A percentile compares a stretch with the other conserved stretches of the same genome.
These are phyloP conservation scores for Oryza coarctata DNA, from an alignment of 176 grass and related monocot species.

Conservation along the genomic window DNA sequence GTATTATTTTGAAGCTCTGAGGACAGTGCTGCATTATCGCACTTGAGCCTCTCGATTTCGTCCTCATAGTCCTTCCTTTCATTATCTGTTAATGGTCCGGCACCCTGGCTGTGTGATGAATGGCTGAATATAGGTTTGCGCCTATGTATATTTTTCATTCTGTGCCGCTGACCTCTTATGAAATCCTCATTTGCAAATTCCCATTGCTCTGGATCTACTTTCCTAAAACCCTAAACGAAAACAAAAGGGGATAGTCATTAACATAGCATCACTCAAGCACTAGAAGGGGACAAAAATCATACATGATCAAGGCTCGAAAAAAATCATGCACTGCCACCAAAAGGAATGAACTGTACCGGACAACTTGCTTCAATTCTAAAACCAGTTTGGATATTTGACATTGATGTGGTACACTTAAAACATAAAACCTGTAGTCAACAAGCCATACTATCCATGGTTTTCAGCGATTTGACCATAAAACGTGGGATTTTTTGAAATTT, in stretches of 20 bases:
- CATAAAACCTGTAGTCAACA: too few species aligned
- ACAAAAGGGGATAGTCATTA: neutral
- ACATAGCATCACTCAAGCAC: constrained; percentile 7
- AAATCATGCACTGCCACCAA: neutral
- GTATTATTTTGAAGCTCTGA: constrained; percentile 64
- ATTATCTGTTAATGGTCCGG: constrained; percentile 47
- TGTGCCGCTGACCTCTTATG: constrained; percentile 55
- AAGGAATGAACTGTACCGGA: neutral
- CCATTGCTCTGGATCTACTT: constrained; percentile 89
- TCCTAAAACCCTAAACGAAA: constrained; percentile 72
- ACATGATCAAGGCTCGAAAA: neutral
- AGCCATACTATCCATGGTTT: too few species aligned
- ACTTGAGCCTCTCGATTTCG: constrained; percentile 72
- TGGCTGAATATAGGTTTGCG: constrained; percentile 95
- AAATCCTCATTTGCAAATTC: constrained; percentile 95
- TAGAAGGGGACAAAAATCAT: neutral
- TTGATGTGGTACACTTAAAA: neutral
- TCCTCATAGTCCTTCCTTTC: constrained; percentile 74
- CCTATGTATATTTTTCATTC: constrained; percentile 79
- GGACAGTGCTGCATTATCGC: constrained; percentile 51
- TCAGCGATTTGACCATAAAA: too few species aligned
- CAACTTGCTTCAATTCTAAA: neutral
- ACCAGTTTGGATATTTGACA: neutral
- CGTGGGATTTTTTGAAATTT: too few species aligned
- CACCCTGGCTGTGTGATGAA: constrained; percentile 53